Base-by-base conservation (phyloP, 1,139 yeast species). In the Lodderomyces oxycetoniae region DNA sequence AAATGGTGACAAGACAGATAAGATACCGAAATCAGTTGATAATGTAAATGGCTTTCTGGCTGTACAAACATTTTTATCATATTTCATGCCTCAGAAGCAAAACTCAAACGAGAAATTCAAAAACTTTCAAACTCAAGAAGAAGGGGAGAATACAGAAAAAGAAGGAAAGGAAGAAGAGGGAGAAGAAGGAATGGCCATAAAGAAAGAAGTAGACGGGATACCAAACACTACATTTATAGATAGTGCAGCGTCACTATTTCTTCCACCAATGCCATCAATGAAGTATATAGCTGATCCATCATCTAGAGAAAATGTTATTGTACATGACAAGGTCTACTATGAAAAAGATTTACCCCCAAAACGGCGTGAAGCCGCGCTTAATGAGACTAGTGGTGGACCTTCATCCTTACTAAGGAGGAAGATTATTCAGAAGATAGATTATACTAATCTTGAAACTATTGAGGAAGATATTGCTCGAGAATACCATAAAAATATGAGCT, bases 381-480 rank as follows among this genome's bases (percentile, higher is more conserved):
- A 20, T 20, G 23, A n/a, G 10, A 20, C 23, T n/a, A 20, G 23
- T n/a, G n/a, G 8, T 20, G 23, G n/a, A 8, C 7, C 14, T 6
- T n/a, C 26, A 24, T 24, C 21, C 4, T 35, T 30, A 10, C 26
- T 36, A 5, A 31, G 28, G 25, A 35, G 28, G 13, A 30, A 30
- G 19, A 21, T 58, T 4, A 33, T 57, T 28, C 50, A 49, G 10
- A 39, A 52, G 8, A 39, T 56, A n/a, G 61, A 58, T 30, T 39
- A 42, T 32, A 42, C 45, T 26, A 53, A 53, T n/a, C 20, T 51
- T 17, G 60, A 56, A 34, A 37, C 38, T 14, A 33, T 79, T 5
- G 97, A 91, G 52, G 97, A 91, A 46, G 70, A 73, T 36, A 84
- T 91, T 36, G 98, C 98, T 0, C 63, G 95, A 31, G 79, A 78